Evolutionary conservation across 164 flowering plant genomes (phyloP).

Genomic region (Vitis riparia): DNA sequence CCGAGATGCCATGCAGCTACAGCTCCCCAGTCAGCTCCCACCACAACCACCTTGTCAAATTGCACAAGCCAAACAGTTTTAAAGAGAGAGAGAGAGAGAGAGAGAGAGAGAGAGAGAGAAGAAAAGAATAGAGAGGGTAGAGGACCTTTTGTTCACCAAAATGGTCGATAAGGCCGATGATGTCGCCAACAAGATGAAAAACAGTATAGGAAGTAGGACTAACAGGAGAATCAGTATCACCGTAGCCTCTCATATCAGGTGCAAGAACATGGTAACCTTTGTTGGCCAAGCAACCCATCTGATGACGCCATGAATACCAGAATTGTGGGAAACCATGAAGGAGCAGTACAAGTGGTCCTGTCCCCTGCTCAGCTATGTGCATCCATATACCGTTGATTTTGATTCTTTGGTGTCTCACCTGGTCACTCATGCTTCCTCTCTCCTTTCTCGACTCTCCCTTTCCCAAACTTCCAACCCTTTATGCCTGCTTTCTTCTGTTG

Average conservation of each 20-base stretch:
- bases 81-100: neutral
- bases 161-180: conserved; percentile 40
- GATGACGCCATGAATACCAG: conserved; percentile 61
- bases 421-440: neutral
- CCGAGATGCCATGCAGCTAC: conserved; percentile 41
- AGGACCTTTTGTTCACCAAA: conserved; percentile 20
- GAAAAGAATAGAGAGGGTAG: too few relatives aligned
- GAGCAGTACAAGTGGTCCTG: conserved; percentile 43
- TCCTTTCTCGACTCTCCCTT: neutral
- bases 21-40: conserved; percentile 65
- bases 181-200: conserved; percentile 36
- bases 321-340: conserved; percentile 58
- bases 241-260: conserved; percentile 58
- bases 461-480: too few relatives aligned
- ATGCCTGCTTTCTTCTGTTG: too few relatives aligned
- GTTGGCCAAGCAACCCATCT: conserved; percentile 32
- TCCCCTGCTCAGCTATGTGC: conserved; percentile 51
- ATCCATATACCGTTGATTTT: conserved; percentile 45
- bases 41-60: conserved; percentile 45
- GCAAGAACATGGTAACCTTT: conserved; percentile 48
- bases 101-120: neutral
- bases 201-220: conserved; percentile 33
- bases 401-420: conserved; percentile 28
- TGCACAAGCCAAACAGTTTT: neutral
- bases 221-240: conserved; percentile 45